Evolutionary conservation across 1,139 yeast genomes (phyloP), one percentile per base, ranked within the genome.

Genomic region (Debaryomycetaceae sp.): DNA sequence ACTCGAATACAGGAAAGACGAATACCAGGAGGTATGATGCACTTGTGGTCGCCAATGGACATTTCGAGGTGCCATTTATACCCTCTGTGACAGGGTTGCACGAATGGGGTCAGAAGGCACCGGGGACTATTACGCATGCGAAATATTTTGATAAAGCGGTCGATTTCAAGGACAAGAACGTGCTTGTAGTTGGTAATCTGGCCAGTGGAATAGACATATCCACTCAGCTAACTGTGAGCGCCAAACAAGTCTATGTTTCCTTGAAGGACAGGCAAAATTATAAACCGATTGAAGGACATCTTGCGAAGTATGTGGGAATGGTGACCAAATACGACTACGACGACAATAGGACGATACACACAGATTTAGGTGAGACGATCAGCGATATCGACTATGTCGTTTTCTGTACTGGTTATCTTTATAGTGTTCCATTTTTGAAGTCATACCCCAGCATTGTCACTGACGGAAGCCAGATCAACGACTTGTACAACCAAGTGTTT

Each of bases 181-280:
- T 75, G n/a, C 55, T 75, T 36, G 63, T 75, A 6, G 61, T 75
- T 26, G 80, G 80, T 5, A 70, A 70, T 45, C 62, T 63, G 17
- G 70, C 79, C 17, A 69, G 76, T 41, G 79, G 79, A 11, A 59
- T 62, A 18, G 80, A 75, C 49, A 61, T 75, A 33, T 67, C 79
- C 2, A 64, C 68, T 9, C 79, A 75, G 49, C 44, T 70, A 7
- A 55, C 66, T 15, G 67, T 68, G 1, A 59, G 58, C 35, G 72
- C 78, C 3, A 59, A 60, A 22, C 52, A 59, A n/a, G 70, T 72
- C 9, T 59, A 62, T 36, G 65, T 70, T 33, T 63, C 77, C 11
- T 16, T 19, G 13, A 30, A 17, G 50, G 64, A 14, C 46, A 58
- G 17, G 62, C 29, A 51, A 36, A 39, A 17, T 30, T 35, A 29